Percentiles rank a stretch among this genome's conserved stretches.
Evolutionary conservation across 176 grass and related monocot genomes (phyloP).

Genomic region (Sorghum bicolor): DNA sequence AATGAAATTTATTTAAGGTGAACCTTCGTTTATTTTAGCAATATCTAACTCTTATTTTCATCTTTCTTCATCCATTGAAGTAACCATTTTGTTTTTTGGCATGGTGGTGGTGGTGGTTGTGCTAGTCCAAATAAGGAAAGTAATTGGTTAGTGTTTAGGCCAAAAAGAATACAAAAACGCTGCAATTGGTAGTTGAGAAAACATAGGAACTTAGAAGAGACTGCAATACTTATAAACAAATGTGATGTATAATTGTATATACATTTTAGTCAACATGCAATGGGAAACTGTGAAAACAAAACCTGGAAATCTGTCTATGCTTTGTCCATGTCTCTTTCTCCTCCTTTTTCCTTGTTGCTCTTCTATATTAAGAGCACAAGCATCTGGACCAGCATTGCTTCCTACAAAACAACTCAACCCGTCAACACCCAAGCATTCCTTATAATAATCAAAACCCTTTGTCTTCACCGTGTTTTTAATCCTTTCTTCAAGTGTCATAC

Average conservation of each 20-base stretch:
- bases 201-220: not conserved
- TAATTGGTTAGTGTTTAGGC: not conserved
- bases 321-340: not conserved
- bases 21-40: not conserved
- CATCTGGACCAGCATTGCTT: not conserved
- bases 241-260: too few species aligned
- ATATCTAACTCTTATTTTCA: not conserved
- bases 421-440: not conserved
- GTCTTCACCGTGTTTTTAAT: not conserved
- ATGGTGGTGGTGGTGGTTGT: not conserved
- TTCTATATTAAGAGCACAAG: not conserved
- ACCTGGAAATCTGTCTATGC: not conserved
- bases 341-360: not conserved
- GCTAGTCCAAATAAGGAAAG: not conserved
- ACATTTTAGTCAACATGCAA: not conserved
- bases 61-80: not conserved
- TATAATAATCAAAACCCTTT: not conserved
- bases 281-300: not conserved
- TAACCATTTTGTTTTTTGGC: not conserved
- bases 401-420: not conserved
- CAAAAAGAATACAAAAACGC: not conserved
- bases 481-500: not conserved
- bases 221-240: not conserved
- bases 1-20: not conserved
- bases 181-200: not conserved